A percentile compares a stretch with the other conserved stretches of the same genome.
Evolutionary conservation across 164 flowering plant species (phyloP).

Genomic region (Dillenia suffruticosa): DNA sequence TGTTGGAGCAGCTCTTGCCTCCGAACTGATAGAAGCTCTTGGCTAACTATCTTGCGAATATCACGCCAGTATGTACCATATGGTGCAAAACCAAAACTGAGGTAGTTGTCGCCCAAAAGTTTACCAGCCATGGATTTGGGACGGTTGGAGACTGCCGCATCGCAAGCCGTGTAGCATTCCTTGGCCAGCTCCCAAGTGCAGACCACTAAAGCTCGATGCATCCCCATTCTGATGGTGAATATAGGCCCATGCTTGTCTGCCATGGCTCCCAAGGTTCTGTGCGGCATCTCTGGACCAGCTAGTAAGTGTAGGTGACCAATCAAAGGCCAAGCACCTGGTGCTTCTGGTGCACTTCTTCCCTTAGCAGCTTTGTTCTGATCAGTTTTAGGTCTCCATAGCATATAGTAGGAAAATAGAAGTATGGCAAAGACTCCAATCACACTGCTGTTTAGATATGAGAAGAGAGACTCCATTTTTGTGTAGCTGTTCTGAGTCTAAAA

Average conservation of each 20-base stretch:
- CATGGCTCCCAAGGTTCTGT: conserved; percentile 12
- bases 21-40: conserved; percentile 12
- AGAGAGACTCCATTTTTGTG: no score
- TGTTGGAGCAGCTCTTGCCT: conserved; percentile 13
- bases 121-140: conserved; percentile 10
- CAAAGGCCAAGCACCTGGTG: conserved; percentile 13
- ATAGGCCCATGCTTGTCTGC: conserved; percentile 16
- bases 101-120: conserved; percentile 13
- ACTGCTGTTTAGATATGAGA: no score
- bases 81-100: conserved; percentile 13
- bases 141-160: conserved; percentile 9
- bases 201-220: conserved; percentile 8
- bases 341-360: conserved; percentile 2
- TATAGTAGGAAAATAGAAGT: background rate
- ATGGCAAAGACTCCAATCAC: background rate
- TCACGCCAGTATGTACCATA: conserved; percentile 15
- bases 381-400: background rate
- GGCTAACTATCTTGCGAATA: conserved; percentile 10
- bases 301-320: conserved; percentile 16
- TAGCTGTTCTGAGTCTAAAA: no score
- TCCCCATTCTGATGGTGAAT: conserved; percentile 11
- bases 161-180: conserved; percentile 15
- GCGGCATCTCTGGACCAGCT: conserved; percentile 5
- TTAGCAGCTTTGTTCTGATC: background rate
- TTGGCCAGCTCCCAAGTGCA: conserved; percentile 14